phyloP scores from a whole-genome alignment of 2,329 filamentous ascomycete species.

The Sclerotiophoma versabilis region DNA sequence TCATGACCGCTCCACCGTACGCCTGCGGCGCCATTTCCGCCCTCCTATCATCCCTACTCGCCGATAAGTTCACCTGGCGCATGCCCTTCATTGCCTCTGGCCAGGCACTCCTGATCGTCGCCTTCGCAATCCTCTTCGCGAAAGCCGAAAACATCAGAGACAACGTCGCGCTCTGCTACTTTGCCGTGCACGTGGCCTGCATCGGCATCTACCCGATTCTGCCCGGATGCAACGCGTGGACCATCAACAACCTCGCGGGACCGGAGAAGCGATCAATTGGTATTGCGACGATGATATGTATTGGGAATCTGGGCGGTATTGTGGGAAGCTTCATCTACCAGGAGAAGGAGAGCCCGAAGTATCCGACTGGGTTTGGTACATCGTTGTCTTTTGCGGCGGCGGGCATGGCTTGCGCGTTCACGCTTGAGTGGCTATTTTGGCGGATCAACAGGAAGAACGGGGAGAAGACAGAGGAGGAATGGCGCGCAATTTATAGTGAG shows the following conservation, averaged over 20 bases:
- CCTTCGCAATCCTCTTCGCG: constrained; percentile 52
- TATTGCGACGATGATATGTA: constrained; percentile 36
- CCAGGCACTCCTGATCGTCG: constrained; percentile 44
- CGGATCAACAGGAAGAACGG: constrained; percentile 46
- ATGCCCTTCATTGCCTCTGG: constrained; percentile 30
- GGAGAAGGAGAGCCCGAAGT: constrained; percentile 40
- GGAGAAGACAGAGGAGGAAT: constrained; percentile 43
- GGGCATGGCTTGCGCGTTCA: constrained; percentile 23
- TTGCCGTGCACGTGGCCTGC: constrained; percentile 53
- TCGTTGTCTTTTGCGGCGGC: constrained; percentile 35
- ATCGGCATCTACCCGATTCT: constrained; percentile 40
- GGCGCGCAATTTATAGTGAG: constrained; percentile 44
- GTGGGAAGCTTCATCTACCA: constrained; percentile 43
- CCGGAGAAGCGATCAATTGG: constrained; percentile 34
- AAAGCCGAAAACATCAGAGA: constrained; percentile 47
- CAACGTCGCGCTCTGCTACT: constrained; percentile 54
- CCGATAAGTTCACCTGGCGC: constrained; percentile 31
- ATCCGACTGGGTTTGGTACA: constrained; percentile 44
- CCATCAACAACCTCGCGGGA: constrained; percentile 33
- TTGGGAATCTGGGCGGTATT: constrained; percentile 36
- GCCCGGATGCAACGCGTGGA: constrained; percentile 35
- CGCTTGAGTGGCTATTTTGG: constrained; percentile 37
- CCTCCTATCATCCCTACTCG: constrained; percentile 21
- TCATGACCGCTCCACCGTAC: constrained; percentile 36
- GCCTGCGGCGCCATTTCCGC: constrained; percentile 31